These are phyloP conservation scores for Fusarium concolor DNA, from an alignment of 2,329 filamentous ascomycete species.

Conservation along the genomic window DNA sequence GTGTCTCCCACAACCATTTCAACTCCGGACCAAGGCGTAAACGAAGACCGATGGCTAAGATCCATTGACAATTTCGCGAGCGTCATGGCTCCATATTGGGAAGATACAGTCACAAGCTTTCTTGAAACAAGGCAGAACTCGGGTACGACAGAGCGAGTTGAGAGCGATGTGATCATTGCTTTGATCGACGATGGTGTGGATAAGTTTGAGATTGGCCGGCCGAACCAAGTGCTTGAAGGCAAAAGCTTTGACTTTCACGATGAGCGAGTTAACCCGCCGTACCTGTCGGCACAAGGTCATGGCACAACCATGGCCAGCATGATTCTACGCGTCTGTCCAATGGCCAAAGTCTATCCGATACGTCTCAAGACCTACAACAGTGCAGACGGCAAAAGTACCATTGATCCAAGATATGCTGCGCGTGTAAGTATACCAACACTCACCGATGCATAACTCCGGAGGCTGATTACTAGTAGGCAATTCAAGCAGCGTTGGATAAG, in stretches of 20 bases:
- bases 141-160: background rate
- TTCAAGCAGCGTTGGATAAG: background rate
- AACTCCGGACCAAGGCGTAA: background rate
- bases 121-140: background rate
- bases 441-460: too few relatives aligned
- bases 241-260: constrained; percentile 4
- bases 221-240: background rate
- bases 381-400: background rate
- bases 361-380: background rate
- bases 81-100: background rate
- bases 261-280: background rate
- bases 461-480: background rate
- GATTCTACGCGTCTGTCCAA: constrained; percentile 3
- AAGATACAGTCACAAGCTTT: background rate
- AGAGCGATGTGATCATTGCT: background rate
- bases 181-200: constrained; percentile 7
- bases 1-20: background rate
- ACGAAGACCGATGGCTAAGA: background rate
- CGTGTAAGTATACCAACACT: background rate
- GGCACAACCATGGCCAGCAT: background rate
- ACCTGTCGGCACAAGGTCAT: background rate
- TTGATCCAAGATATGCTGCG: background rate
- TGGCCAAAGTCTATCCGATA: background rate
- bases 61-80: background rate
- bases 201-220: background rate